Conservation (phyloP, 768 basidiomycete species). For the Asterophora parasitica region DNA sequence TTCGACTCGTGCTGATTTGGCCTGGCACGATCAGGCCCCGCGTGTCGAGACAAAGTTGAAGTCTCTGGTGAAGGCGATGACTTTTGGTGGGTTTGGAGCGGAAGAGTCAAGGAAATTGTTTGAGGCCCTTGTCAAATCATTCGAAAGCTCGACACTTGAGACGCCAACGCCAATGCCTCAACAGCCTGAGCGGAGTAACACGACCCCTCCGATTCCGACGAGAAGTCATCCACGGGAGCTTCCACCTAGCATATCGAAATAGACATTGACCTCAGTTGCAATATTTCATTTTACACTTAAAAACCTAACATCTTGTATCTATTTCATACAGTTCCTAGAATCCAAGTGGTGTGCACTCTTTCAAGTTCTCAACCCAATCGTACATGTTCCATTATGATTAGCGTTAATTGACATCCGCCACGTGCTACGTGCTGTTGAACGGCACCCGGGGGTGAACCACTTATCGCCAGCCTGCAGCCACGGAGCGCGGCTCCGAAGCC, state of each 20-base stretch:
- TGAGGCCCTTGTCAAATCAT: constrained; percentile 41
- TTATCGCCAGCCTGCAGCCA: too few species aligned
- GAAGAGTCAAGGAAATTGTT: constrained; percentile 46
- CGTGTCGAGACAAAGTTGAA: constrained; percentile 36
- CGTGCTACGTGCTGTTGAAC: too few species aligned
- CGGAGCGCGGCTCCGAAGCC: too few species aligned
- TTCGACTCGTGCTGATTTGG: background rate
- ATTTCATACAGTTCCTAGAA: too few species aligned
- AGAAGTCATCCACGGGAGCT: background rate
- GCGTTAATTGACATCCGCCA: too few species aligned
- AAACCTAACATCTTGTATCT: too few species aligned
- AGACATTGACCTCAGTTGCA: background rate
- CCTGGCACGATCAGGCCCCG: constrained; percentile 29
- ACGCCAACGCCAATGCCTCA: constrained; percentile 2
- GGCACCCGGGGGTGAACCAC: too few species aligned
- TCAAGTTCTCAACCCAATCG: too few species aligned
- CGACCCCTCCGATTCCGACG: constrained; percentile 5
- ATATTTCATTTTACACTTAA: background rate
- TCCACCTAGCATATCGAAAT: background rate
- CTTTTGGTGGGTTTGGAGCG: constrained; percentile 40
- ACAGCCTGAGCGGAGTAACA: background rate
- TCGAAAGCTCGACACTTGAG: constrained; percentile 40
- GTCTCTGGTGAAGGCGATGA: constrained; percentile 45
- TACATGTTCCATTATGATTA: too few species aligned
- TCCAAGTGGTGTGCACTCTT: too few species aligned